Evolutionary conservation across 768 basidiomycete species (phyloP), one percentile per base, ranked within the genome.

Genomic region (Tylopilus rubrobrunneus): DNA sequence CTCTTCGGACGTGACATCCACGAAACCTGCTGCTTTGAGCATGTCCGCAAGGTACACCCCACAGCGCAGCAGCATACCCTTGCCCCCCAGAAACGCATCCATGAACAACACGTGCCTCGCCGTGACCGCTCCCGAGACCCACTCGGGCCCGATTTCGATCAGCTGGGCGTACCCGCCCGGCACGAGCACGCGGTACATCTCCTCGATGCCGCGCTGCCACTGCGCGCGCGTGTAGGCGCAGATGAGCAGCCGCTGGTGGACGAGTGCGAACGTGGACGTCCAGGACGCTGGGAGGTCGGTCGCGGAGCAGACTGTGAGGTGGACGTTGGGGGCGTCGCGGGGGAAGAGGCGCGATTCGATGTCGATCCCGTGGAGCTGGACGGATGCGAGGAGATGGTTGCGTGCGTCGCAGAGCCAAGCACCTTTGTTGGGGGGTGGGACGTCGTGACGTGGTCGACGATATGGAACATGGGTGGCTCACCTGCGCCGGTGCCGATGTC

Each of bases 151-250:
- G n/a, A 34, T 45, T 45, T 74, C 71, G 29, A 66, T 52, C n/a
- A 73, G 55, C 40, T 74, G 73, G 3, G 59, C 60, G 28, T 63
- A 70, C 4, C 72, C 72, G 2, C 72, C 71, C 0, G 71, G 71
- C 2, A 14, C 52, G 34, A 74, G 63, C 1, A 71, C 68, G 5
- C 72, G 61, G 44, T 59, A 63, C 8, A 72, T 65, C 33, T 70
- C 73, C 4, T 49, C 25, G 14, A 71, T 52, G 6, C 43, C 59
- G 0, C 49, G 31, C 6, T 25, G 47, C 73, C 73, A 74, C 14
- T 73, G 64, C 2, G 58, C 58, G 8, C 44, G 53, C 0, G 63
- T 59, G 28, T 74, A 66, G 1, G 62, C 72, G 5, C 49, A 58
- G 7, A 71, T 56, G 2, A 73, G 58, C 19, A 74, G 60, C 0